Evolutionary conservation across 306 rosid genomes (phyloP).

Genomic region (Cicer pinnatifidum): DNA sequence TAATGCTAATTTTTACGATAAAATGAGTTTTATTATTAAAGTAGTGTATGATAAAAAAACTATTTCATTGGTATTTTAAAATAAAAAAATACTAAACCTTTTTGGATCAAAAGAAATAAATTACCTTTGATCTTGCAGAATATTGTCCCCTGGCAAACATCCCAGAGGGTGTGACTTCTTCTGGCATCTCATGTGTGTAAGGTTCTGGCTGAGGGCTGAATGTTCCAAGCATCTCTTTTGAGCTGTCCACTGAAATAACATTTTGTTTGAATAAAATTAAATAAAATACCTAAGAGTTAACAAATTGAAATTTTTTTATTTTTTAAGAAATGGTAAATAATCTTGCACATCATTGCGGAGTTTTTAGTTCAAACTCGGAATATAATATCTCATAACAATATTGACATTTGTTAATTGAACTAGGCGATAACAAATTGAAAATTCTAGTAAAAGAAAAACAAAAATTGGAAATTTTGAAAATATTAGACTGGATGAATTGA

Average conservation of each 20-base stretch:
- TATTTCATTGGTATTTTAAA: no score
- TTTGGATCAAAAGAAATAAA: neutral
- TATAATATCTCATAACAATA: no score
- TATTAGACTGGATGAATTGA: neutral
- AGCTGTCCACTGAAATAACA: conserved; percentile 71
- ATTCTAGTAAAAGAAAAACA: neutral
- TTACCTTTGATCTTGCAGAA: conserved; percentile 83
- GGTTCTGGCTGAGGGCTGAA: conserved; percentile 85
- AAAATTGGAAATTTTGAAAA: neutral
- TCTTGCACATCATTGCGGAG: no score
- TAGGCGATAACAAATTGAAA: neutral
- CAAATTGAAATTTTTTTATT: neutral
- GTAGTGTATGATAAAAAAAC: no score
- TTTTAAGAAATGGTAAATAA: no score
- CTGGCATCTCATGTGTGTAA: conserved; percentile 78
- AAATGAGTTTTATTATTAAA: no score
- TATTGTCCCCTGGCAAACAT: conserved; percentile 87
- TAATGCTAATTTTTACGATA: no score
- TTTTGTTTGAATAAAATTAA: neutral
- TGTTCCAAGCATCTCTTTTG: conserved; percentile 93
- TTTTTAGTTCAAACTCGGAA: no score
- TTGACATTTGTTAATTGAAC: no score
- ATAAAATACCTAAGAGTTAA: neutral
- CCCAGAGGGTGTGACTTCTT: conserved; percentile 92
- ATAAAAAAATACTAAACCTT: no score